Conservation (phyloP, 257 asterid genomes). For the Fraxinus quadrangulata region DNA sequence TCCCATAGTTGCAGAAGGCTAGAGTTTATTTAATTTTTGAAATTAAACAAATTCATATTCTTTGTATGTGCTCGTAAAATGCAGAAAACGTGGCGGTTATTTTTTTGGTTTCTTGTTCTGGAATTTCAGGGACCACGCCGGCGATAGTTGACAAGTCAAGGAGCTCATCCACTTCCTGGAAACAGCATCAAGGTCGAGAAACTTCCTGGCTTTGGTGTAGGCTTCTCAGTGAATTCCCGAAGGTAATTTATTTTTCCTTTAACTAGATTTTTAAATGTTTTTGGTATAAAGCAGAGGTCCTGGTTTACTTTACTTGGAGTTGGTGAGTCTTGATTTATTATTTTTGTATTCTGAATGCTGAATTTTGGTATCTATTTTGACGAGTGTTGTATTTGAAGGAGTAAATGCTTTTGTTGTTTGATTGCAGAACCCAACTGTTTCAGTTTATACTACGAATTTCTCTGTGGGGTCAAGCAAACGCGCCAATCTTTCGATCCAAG, state of each 20-base stretch:
- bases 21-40: neutral
- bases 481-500: constrained; percentile 39
- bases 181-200: constrained; percentile 32
- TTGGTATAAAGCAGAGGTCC: neutral
- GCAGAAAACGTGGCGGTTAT: neutral
- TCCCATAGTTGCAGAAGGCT: constrained; percentile 33
- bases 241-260: constrained; percentile 28
- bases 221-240: constrained; percentile 40
- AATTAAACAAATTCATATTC: neutral
- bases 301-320: neutral
- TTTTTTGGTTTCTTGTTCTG: neutral
- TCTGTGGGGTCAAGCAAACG: constrained; percentile 42
- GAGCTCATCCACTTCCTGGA: constrained; percentile 34
- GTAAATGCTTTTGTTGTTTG: neutral
- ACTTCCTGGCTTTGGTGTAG: constrained; percentile 46
- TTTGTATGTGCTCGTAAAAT: neutral
- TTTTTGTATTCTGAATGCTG: neutral
- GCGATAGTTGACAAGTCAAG: constrained; percentile 31
- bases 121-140: constrained; percentile 30
- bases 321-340: neutral
- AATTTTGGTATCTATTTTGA: neutral
- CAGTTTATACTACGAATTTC: constrained; percentile 30
- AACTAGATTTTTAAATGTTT: neutral
- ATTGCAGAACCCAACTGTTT: constrained; percentile 40
- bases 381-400: neutral